Evolutionary conservation across 1,139 yeast species (phyloP), one percentile per base, ranked within the genome.

Genomic region (Casaregolazyma lundiana): DNA sequence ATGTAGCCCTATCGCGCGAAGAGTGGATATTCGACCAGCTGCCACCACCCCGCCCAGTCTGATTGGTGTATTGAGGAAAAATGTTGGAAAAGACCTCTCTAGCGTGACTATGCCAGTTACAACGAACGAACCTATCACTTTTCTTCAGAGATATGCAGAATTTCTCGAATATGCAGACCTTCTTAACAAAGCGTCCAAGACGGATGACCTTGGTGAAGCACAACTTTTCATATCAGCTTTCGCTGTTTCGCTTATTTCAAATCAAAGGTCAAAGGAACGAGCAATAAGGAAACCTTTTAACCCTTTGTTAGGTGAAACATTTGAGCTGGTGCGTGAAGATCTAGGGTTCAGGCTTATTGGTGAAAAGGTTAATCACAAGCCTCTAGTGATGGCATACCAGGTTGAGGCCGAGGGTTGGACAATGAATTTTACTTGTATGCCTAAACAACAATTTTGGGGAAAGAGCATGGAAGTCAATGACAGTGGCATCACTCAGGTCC

Each of bases 391-490:
- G 70, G 96, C 96, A 1, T 72, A 83, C 35, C 82, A 78, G 60
- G 88, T 80, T 4, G 96, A 90, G 51, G 73, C 87, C 17, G 66
- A 69, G 8, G 67, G 74, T 24, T 92, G 98, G 97, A 77, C 78
- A n/a, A 70, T 88, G 43, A 75, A 76, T 40, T 87, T 81, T 62
- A 76, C 85, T 9, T 80, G 94, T 2, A 73, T 81, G 26, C 97
- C 98, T 0, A 76, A 79, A 24, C 97, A 90, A 59, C 89, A 88
- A 63, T 88, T 87, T 59, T 92, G 97, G 95, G 97, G 97, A 45
- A 92, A 92, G 66, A 83, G 89, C 37, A 80, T 88, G 11, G 97
- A 92, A 64, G 71, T 92, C 49, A 76, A 77, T 42, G 87, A 88
- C 53, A 79, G 77, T 45, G 98, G 98, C 35, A 69, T 69, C 11